Evolutionary conservation across 2,329 filamentous ascomycete species (phyloP).

Genomic region (Cordyceps cateniannulata): DNA sequence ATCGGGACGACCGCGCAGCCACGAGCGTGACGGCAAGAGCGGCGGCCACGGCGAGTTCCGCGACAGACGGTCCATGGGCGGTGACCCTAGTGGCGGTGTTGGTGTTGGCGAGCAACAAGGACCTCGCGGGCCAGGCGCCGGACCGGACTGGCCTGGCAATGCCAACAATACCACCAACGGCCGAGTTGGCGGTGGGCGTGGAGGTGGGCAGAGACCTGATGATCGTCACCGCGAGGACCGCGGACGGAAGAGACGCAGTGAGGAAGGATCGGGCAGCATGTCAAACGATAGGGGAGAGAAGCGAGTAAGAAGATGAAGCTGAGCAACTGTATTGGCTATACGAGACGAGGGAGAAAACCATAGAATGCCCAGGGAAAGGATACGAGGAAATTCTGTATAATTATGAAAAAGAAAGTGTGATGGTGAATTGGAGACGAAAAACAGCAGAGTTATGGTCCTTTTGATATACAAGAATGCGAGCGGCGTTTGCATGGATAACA

Average conservation of each 20-base stretch:
- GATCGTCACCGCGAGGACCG: slow-evolving; percentile 30
- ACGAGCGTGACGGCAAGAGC: slow-evolving; percentile 42
- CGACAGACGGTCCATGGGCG: slow-evolving; percentile 34
- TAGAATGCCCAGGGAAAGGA: background rate
- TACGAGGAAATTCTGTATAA: background rate
- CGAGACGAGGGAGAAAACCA: background rate
- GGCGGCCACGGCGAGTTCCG: slow-evolving; percentile 39
- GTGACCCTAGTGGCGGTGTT: slow-evolving; percentile 19
- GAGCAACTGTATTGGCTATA: slow-evolving; percentile 10
- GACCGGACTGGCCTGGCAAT: slow-evolving; percentile 13
- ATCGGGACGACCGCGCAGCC: slow-evolving; percentile 40
- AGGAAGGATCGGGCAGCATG: slow-evolving; percentile 36
- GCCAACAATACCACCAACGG: background rate
- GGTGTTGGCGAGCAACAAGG: slow-evolving; percentile 20
- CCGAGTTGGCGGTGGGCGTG: background rate
- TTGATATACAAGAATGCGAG: slow-evolving; percentile 6
- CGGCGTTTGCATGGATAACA: background rate
- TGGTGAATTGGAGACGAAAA: background rate
- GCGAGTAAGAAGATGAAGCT: slow-evolving; percentile 41
- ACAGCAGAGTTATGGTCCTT: background rate
- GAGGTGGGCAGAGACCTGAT: slow-evolving; percentile 23
- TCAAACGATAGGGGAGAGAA: slow-evolving; percentile 43
- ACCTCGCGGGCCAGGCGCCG: slow-evolving; percentile 20
- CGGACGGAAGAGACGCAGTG: slow-evolving; percentile 39
- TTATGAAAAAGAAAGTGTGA: background rate